Conservation (phyloP, 2,329 filamentous ascomycete species). For the Aulographum hederae region DNA sequence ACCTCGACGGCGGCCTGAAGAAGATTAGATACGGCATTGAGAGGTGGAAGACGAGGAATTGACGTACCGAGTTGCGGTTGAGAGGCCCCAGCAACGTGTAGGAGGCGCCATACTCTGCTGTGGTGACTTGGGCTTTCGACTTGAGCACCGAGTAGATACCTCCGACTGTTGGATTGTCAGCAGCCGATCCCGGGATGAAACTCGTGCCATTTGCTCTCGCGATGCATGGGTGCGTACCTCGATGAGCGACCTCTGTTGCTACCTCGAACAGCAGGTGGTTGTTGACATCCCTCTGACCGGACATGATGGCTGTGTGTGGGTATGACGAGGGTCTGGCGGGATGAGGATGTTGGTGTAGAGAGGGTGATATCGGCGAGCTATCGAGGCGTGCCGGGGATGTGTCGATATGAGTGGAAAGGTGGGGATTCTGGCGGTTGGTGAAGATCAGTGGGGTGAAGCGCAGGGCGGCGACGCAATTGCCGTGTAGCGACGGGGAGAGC, state of each 20-base stretch:
- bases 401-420: no score
- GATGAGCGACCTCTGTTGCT: constrained; percentile 91
- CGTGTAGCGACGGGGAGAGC: no score
- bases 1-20: constrained; percentile 86
- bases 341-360: no score
- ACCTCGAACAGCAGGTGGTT: constrained; percentile 95
- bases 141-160: constrained; percentile 99
- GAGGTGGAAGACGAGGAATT: constrained; percentile 4
- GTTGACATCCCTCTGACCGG: constrained; percentile 60
- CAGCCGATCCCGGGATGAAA: background rate
- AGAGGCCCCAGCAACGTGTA: constrained; percentile 92
- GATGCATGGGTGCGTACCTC: constrained; percentile 41
- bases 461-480: no score
- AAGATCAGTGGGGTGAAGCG: no score
- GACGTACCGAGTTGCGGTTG: constrained; percentile 68
- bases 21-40: constrained; percentile 5
- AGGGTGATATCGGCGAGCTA: no score
- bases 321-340: no score
- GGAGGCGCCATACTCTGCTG: constrained; percentile 92
- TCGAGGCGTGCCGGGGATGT: no score
- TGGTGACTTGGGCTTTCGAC: constrained; percentile 94
- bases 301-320: no score
- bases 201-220: background rate
- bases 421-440: no score
- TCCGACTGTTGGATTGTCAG: constrained; percentile 45